These are phyloP conservation scores for Exophiala oligosperma DNA, from an alignment of 2,329 filamentous ascomycete species.

Conservation along the genomic window DNA sequence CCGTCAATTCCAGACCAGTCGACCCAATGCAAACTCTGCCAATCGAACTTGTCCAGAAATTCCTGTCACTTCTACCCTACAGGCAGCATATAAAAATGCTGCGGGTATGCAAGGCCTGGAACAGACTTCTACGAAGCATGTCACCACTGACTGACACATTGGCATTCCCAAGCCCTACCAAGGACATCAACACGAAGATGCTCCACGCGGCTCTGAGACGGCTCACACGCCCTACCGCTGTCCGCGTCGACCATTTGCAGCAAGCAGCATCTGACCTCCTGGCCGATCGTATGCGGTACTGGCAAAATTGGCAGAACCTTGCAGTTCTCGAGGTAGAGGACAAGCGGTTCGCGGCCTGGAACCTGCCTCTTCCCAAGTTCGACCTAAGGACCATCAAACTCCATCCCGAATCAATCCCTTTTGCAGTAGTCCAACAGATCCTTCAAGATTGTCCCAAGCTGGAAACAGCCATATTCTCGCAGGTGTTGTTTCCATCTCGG, in stretches of 20 bases:
- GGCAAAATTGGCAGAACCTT: neutral
- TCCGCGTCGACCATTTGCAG: slow-evolving; percentile 27
- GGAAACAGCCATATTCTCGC: slow-evolving; percentile 4
- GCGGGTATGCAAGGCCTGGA: slow-evolving; percentile 58
- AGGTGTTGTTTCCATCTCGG: neutral
- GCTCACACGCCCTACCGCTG: slow-evolving; percentile 37
- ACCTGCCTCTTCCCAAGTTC: slow-evolving; percentile 7
- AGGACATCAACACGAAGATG: slow-evolving; percentile 38
- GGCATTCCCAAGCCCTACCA: slow-evolving; percentile 50
- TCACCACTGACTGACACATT: slow-evolving; percentile 53
- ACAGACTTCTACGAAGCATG: slow-evolving; percentile 49
- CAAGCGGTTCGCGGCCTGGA: neutral
- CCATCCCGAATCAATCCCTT: neutral
- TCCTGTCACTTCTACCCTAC: slow-evolving; percentile 55
- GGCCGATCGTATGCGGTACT: neutral
- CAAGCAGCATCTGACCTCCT: neutral
- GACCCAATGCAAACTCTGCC: slow-evolving; percentile 57
- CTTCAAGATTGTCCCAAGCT: slow-evolving; percentile 7
- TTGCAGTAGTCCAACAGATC: neutral
- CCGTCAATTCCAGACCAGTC: slow-evolving; percentile 30
- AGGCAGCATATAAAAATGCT: slow-evolving; percentile 50
- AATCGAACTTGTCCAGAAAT: slow-evolving; percentile 53
- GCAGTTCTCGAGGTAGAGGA: slow-evolving; percentile 8
- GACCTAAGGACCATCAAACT: slow-evolving; percentile 10
- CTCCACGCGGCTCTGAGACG: slow-evolving; percentile 37